phyloP scores from a whole-genome alignment of 2,329 filamentous ascomycete genomes.

The Aspergillus sp. region DNA sequence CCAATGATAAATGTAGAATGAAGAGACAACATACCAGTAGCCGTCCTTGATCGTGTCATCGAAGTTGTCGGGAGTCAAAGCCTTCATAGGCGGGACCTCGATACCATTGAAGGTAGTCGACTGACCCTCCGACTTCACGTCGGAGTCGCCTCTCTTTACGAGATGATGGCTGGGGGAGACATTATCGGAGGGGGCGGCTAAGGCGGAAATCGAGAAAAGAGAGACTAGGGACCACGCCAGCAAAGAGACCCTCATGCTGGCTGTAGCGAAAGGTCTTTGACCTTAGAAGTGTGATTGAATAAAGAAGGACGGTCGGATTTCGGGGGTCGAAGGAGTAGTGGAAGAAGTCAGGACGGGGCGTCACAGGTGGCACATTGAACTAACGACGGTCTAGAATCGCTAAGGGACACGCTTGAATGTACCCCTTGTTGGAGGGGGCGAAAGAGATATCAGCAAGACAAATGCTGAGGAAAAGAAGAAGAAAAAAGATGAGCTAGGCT shows the following conservation, averaged over 20 bases:
- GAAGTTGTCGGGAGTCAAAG: conserved; percentile 52
- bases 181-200: conserved; percentile 31
- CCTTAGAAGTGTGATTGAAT: conserved; percentile 12
- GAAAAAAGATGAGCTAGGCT: not conserved
- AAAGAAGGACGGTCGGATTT: conserved; percentile 15
- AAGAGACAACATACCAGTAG: conserved; percentile 48
- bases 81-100: conserved; percentile 53
- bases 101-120: conserved; percentile 54
- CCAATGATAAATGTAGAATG: not conserved
- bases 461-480: not conserved
- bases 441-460: not conserved
- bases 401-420: conserved; percentile 13
- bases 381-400: conserved; percentile 14
- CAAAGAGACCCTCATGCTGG: conserved; percentile 42
- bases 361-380: conserved; percentile 37
- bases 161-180: conserved; percentile 23
- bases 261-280: conserved; percentile 19
- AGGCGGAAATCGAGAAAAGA: conserved; percentile 36
- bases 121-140: conserved; percentile 18
- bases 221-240: conserved; percentile 41
- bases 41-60: conserved; percentile 52
- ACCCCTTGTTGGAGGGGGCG: not conserved
- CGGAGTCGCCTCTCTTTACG: conserved; percentile 30
- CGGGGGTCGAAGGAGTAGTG: conserved; percentile 12
- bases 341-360: conserved; percentile 20